phyloP scores from a whole-genome alignment of 1,284 basidiomycete genomes.

The Schizopora paradoxa region DNA sequence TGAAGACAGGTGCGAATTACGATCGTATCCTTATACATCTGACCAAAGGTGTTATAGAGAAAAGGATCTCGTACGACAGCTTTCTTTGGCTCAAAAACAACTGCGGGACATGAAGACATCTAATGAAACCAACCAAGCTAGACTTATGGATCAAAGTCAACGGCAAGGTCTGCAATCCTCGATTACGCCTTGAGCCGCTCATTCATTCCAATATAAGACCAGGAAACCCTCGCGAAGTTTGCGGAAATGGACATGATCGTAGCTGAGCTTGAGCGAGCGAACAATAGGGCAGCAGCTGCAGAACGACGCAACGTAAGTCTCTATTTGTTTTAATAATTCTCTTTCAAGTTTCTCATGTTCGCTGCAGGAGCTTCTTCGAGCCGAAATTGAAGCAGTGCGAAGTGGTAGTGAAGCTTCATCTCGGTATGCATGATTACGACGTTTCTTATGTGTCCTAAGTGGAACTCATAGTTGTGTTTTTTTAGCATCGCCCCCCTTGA shows the following conservation, averaged over 20 bases:
- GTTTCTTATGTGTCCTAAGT: background rate
- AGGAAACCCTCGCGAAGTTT: slow-evolving; percentile 83
- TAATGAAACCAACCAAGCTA: slow-evolving; percentile 89
- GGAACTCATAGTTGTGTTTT: slow-evolving; percentile 4
- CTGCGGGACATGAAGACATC: slow-evolving; percentile 84
- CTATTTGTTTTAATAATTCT: background rate
- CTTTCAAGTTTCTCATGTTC: slow-evolving; percentile 1
- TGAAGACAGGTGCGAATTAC: slow-evolving; percentile 71
- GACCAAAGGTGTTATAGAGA: slow-evolving; percentile 50
- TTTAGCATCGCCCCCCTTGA: slow-evolving; percentile 68
- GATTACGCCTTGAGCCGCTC: background rate
- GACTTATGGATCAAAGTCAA: slow-evolving; percentile 83
- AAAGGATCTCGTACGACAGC: slow-evolving; percentile 84
- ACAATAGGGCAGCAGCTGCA: slow-evolving; percentile 85
- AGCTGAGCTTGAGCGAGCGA: slow-evolving; percentile 89
- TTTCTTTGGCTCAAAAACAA: slow-evolving; percentile 81
- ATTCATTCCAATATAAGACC: slow-evolving; percentile 46
- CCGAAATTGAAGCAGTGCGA: slow-evolving; percentile 87
- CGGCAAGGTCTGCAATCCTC: slow-evolving; percentile 61
- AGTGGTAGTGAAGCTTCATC: slow-evolving; percentile 75
- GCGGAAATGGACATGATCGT: slow-evolving; percentile 91
- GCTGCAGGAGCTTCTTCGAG: slow-evolving; percentile 81
- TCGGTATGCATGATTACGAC: slow-evolving; percentile 42
- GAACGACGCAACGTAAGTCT: slow-evolving; percentile 82
- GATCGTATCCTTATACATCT: background rate